Percentiles rank a stretch among this genome's conserved stretches.
These are phyloP conservation scores for Orbilia oligospora DNA, from an alignment of 2,329 filamentous ascomycete species.

Conservation along the genomic window DNA sequence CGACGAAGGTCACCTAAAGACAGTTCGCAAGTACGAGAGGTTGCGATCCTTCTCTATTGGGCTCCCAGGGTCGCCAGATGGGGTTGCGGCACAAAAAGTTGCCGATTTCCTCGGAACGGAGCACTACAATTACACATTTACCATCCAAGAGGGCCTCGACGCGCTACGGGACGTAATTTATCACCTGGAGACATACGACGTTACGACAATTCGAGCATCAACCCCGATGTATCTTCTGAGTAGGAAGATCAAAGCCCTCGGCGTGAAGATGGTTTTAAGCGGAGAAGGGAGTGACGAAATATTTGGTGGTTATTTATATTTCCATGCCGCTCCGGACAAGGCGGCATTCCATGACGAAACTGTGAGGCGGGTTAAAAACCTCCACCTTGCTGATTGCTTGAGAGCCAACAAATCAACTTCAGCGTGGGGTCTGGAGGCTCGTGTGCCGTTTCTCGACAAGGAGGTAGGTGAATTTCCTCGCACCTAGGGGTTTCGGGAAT, in stretches of 20 bases:
- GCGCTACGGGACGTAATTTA: conserved; percentile 97
- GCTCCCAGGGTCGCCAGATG: conserved; percentile 91
- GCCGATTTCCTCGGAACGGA: conserved; percentile 97
- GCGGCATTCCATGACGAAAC: conserved; percentile 96
- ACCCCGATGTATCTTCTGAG: conserved; percentile 98
- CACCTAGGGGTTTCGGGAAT: background rate
- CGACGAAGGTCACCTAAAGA: conserved; percentile 88
- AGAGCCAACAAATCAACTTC: conserved; percentile 99
- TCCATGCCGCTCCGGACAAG: conserved; percentile 92
- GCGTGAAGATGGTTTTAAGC: conserved; percentile 98
- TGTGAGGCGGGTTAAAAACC: conserved; percentile 92
- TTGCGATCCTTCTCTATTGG: conserved; percentile 99
- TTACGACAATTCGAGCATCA: conserved; percentile 97
- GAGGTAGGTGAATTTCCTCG: conserved; percentile 69
- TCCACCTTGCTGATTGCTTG: conserved; percentile 95
- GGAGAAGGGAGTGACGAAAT: conserved; percentile 98
- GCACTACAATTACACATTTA: conserved; percentile 98
- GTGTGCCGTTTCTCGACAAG: conserved; percentile 98
- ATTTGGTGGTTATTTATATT: conserved; percentile 98
- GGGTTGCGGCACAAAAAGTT: conserved; percentile 89
- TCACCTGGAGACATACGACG: conserved; percentile 97
- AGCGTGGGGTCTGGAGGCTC: conserved; percentile 97
- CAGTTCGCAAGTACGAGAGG: conserved; percentile 90
- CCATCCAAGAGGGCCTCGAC: conserved; percentile 95
- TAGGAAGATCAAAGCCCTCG: conserved; percentile 99